Evolutionary conservation across 768 basidiomycete genomes (phyloP).

Genomic region (Rhodotorula diobovata): DNA sequence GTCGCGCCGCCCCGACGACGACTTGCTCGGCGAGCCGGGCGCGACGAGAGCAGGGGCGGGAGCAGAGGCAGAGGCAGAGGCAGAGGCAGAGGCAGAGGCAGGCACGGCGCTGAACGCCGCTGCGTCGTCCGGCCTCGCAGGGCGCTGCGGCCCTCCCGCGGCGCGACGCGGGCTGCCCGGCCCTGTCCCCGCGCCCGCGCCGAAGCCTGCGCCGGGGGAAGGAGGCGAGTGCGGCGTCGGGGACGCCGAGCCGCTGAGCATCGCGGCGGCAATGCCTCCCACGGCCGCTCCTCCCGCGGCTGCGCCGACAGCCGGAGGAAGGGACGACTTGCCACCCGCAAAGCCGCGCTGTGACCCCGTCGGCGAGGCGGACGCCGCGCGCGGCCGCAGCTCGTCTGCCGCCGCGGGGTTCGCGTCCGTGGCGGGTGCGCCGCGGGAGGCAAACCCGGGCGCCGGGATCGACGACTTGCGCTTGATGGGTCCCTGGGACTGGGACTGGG

Average conservation of each 20-base stretch:
- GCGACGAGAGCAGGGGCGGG: slow-evolving; percentile 25
- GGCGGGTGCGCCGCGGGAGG: neutral
- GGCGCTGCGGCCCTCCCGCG: slow-evolving; percentile 14
- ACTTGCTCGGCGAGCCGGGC: neutral
- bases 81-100: neutral
- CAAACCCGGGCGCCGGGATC: neutral
- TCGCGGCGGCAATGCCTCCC: neutral
- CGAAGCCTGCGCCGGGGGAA: slow-evolving; percentile 6
- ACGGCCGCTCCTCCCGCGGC: neutral
- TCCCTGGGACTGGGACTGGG: too few relatives aligned
- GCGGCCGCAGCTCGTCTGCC: too few relatives aligned
- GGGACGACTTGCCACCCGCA: neutral
- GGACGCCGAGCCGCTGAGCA: neutral
- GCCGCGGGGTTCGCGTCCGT: too few relatives aligned
- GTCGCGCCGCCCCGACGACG: too few relatives aligned
- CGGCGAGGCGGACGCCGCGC: slow-evolving; percentile 5
- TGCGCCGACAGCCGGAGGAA: neutral
- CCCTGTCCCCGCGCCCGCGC: slow-evolving; percentile 13
- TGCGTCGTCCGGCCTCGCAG: slow-evolving; percentile 11
- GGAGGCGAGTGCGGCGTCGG: too few relatives aligned
- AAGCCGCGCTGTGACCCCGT: slow-evolving; percentile 8
- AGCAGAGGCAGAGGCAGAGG: slow-evolving; percentile 46
- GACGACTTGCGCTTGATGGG: slow-evolving; percentile 8
- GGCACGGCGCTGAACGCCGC: slow-evolving; percentile 1
- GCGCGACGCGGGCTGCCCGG: slow-evolving; percentile 31